Evolutionary conservation across 345 rosid genomes (phyloP), one percentile per base, ranked within the genome.

Genomic region (Anastatica hierochuntica): DNA sequence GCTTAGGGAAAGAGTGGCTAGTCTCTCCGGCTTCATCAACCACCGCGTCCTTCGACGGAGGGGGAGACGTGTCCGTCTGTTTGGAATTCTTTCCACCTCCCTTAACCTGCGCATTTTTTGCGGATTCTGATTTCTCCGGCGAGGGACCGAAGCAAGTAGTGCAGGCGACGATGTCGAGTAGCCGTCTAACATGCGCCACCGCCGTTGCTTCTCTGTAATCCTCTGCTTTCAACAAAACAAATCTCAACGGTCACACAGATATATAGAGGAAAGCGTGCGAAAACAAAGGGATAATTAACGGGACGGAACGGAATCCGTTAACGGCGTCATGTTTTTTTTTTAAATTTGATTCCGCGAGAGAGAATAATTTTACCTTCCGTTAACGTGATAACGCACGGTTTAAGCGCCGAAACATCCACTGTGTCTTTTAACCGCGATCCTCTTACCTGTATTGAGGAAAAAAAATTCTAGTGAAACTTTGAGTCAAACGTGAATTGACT

Each of bases 131-230:
- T 63, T 72, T 72, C 58, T 71, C 50, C 61, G 71, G 74, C 49
- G 97, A 81, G 3, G 84, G 76, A 12, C 90, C 95, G 50, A 85
- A 88, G 65, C 81, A 79, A 37, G 85, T 71, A 8, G 97, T 92
- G 74, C 94, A 83, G 40, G 90, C 88, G 53, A 88, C 78, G 59
- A 88, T 69, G 75, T 92, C 98, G 58, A 88, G 86, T 37, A 88
- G 51, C 43, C 97, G 95, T 63, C 98, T 69, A 47, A 92, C 82
- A 73, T 92, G 97, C 75, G 78, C 95, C 86, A 66, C 78, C 9
- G 90, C 85, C 1, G 66, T 76, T 71, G 72, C 94, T 37, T 88
- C 98, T 66, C 83, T 72, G 77, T 85, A 83, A 47, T 76, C 86
- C 80, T 85, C 97, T 88, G 90, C 17, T 15, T 7, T 15, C 4